Evolutionary conservation across 2,329 filamentous ascomycete genomes (phyloP).

Genomic region (Lachnellula arida): DNA sequence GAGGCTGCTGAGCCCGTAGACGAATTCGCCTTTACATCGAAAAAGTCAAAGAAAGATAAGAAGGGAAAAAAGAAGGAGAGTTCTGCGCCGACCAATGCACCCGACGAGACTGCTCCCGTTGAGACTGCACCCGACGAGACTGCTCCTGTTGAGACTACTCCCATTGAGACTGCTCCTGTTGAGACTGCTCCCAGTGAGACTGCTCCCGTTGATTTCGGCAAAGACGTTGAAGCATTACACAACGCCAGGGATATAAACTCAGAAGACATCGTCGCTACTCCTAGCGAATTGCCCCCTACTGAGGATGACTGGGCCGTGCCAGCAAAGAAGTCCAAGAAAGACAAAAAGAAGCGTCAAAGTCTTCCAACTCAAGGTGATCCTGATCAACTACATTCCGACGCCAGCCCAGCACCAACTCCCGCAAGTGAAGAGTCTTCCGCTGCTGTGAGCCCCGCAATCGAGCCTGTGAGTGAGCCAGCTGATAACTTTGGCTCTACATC

Average conservation of each 20-base stretch:
- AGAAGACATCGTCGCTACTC: neutral
- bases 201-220: neutral
- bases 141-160: neutral
- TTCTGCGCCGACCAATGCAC: neutral
- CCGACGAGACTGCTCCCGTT: neutral
- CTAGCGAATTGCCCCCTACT: neutral
- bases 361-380: neutral
- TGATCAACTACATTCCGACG: neutral
- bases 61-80: neutral
- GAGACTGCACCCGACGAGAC: no score
- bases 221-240: neutral
- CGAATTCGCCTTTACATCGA: conserved; percentile 1
- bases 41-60: conserved; percentile 9
- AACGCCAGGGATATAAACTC: neutral
- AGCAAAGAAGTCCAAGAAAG: conserved; percentile 44
- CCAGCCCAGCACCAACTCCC: neutral
- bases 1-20: neutral
- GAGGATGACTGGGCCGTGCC: neutral
- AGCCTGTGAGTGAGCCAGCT: neutral
- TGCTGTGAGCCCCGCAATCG: neutral
- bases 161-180: neutral
- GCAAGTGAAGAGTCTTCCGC: neutral
- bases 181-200: neutral
- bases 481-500: conserved; percentile 9
- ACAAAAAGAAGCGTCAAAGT: conserved; percentile 22